Evolutionary conservation across 768 basidiomycete genomes (phyloP).

Genomic region (Boletus pseudo-olivaceus): DNA sequence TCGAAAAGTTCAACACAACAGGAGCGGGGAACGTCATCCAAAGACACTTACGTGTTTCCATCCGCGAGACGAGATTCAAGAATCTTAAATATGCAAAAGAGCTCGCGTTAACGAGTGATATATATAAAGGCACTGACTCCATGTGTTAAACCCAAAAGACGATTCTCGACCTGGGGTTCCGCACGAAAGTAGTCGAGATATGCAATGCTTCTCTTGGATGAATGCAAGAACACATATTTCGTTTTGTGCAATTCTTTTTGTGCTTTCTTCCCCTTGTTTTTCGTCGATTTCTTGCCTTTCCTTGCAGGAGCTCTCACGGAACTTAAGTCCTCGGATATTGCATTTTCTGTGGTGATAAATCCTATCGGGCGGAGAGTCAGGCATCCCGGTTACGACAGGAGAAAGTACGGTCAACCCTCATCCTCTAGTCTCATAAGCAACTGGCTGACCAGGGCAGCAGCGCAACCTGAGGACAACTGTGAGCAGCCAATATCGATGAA

Average conservation of each 20-base stretch:
- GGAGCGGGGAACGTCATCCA: neutral
- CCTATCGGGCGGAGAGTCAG: slow-evolving; percentile 37
- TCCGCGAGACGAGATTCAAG: slow-evolving; percentile 7
- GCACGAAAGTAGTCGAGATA: slow-evolving; percentile 73
- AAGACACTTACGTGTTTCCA: slow-evolving; percentile 12
- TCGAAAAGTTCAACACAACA: neutral
- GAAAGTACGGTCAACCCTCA: slow-evolving; percentile 48
- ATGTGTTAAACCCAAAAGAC: slow-evolving; percentile 57
- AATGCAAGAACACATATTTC: slow-evolving; percentile 54
- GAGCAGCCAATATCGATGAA: neutral
- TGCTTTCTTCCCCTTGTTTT: slow-evolving; percentile 39
- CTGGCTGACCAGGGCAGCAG: slow-evolving; percentile 53
- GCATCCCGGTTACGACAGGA: neutral
- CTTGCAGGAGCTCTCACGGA: slow-evolving; percentile 35
- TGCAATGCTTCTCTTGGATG: slow-evolving; percentile 39
- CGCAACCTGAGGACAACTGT: slow-evolving; percentile 41
- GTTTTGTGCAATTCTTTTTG: slow-evolving; percentile 54
- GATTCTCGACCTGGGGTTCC: slow-evolving; percentile 53
- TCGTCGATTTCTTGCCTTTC: slow-evolving; percentile 41
- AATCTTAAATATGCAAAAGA: slow-evolving; percentile 6
- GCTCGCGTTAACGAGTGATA: neutral
- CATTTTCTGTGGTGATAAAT: slow-evolving; percentile 54
- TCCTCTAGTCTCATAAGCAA: slow-evolving; percentile 66
- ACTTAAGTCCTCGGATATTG: slow-evolving; percentile 48
- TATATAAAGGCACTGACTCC: slow-evolving; percentile 39